Conservation (phyloP, 2,329 filamentous ascomycete genomes). For the Didymella arachidicola region DNA sequence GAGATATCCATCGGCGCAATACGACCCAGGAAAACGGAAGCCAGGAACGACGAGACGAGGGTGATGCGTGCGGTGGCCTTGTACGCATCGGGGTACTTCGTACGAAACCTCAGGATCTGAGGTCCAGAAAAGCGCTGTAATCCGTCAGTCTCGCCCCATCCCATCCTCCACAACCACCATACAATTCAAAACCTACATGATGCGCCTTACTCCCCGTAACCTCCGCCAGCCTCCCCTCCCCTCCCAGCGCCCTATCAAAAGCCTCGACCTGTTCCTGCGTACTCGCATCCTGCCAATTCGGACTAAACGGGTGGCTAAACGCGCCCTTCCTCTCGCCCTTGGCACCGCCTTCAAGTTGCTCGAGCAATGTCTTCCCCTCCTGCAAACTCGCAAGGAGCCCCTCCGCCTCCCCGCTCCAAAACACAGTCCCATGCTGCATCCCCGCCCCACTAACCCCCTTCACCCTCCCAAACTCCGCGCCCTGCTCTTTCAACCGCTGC, state of each 20-base stretch:
- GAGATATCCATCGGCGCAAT: constrained; percentile 91
- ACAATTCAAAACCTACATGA: constrained; percentile 69
- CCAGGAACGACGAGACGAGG: constrained; percentile 93
- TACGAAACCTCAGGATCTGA: constrained; percentile 88
- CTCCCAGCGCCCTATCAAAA: constrained; percentile 78
- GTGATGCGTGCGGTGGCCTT: constrained; percentile 82
- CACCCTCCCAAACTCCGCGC: constrained; percentile 76
- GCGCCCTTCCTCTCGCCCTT: constrained; percentile 59
- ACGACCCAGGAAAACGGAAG: constrained; percentile 84
- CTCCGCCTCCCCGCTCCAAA: constrained; percentile 80
- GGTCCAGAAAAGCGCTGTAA: constrained; percentile 92
- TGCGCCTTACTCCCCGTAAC: constrained; percentile 92
- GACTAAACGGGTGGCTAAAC: constrained; percentile 85
- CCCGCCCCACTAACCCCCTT: constrained; percentile 88
- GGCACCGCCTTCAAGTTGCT: constrained; percentile 67
- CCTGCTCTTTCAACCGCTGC: constrained; percentile 71
- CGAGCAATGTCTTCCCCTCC: constrained; percentile 67
- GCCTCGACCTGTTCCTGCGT: constrained; percentile 90
- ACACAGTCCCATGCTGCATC: constrained; percentile 97
- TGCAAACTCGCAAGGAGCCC: constrained; percentile 68
- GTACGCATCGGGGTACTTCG: constrained; percentile 82
- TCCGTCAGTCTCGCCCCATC: constrained; percentile 11
- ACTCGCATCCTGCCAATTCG: constrained; percentile 98
- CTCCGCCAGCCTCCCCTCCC: constrained; percentile 72
- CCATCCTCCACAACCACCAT: neutral